Evolutionary conservation across 2,329 filamentous ascomycete genomes (phyloP), one percentile per base, ranked within the genome.

Genomic region (Ceratocystis alfenasii): DNA sequence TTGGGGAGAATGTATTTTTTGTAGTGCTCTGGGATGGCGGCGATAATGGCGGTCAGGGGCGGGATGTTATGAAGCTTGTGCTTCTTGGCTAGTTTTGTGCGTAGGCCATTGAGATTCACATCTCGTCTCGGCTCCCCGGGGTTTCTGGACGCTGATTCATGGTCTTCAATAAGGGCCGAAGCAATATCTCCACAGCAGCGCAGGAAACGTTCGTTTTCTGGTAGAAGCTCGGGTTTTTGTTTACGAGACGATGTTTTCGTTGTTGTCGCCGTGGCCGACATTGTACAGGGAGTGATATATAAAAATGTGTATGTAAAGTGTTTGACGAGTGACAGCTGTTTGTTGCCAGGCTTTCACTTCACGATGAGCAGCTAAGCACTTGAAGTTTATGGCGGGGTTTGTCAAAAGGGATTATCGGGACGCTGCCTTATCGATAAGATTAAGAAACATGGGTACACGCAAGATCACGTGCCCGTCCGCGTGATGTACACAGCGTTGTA

Each of bases 1-100:
- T 96, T 96, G 22, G 92, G 94, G 69, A 97, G 78, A 68, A 99
- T 96, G 73, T 97, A 97, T 78, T 97, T 99, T 80, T 97, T 99
- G 79, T 97, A 96, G 75, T 97, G 92, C 74, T 99, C 94, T n/a
- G 95, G 95, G 45, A 99, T 93, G 8, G 94, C 94, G 65, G 94
- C 90, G 73, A 99, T 97, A 73, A 99, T 99, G 68, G 94, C 93
- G 7, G 93, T 97, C 69, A 99, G 79, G 30, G 95, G 90, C 41
- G 94, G 94, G 71, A 95, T 89, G 68, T 85, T 90, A 75, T 85
- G 87, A 68, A 99, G 80, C 74, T 86, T 88, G 78, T 97, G 91
- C 78, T 96, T 97, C 78, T 94, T 95, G 59, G 94, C 84, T 69
- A 96, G 85, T 73, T 92, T 92, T 65, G 89, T 86, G 59, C 94